Base-by-base conservation (phyloP, 768 basidiomycete species). In the Auricularia auricula-judae region DNA sequence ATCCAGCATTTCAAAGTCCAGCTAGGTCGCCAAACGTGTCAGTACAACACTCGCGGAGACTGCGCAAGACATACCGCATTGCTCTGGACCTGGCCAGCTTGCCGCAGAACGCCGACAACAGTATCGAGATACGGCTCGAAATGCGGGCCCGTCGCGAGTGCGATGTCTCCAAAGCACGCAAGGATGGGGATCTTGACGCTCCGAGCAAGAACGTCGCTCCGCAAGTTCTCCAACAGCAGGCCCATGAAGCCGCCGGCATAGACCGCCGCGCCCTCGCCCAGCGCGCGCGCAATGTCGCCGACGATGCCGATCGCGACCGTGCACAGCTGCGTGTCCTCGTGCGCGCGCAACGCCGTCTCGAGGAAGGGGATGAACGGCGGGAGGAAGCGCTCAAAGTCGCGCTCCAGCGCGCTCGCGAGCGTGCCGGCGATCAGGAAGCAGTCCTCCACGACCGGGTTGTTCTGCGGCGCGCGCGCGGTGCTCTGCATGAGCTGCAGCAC, bases 181-280 rank as follows among this genome's bases (percentile, higher is more conserved):
- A 98, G 76, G 70, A 98, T 91, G n/a, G 90, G 87, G 47, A 98
- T 95, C 81, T 99, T 99, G 73, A 98, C 97, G 68, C 89, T 90
- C 59, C 96, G 84, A 71, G 93, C 91, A 64, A 99, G 80, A 29
- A 93, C 86, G 0, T 94, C 87, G 68, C 90, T 93, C 74, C 92
- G 89, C 43, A 99, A 79, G 70, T 96, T 93, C 74, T 94, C 91
- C 23, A 98, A 79, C 36, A 99, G 80, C 16, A 91, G 91, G 11
- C 84, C 88, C 91, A 99, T 97, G 79, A 99, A 95, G 3, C 86
- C 80, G 65, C 84, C 81, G 44, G 93, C 87, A 74, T 94, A 98
- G 69, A 89, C 87, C 1, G 84, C 83, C 65, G 88, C 88, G 71
- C 86, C 83, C 65, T 93, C 89, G 56, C 92, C 89, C 21, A 98